Percentiles rank a stretch among this genome's conserved stretches.
These are phyloP conservation scores for Aspergillus bertholletiae DNA, from an alignment of 495 filamentous ascomycete species.

Conservation along the genomic window DNA sequence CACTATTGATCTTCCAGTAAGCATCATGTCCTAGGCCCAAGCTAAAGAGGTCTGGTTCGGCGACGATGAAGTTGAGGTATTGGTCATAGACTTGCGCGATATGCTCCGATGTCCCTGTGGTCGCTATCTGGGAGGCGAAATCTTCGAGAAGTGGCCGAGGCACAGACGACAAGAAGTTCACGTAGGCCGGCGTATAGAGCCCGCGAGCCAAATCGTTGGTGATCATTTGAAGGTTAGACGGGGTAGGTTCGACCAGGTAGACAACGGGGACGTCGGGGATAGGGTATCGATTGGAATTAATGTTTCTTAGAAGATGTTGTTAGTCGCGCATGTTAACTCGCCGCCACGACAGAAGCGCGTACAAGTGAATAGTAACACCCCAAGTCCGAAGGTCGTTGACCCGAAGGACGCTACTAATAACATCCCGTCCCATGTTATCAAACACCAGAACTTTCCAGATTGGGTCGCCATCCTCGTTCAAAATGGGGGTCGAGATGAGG, in stretches of 20 bases:
- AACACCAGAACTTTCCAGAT: slow-evolving; percentile 74
- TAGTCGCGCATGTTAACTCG: slow-evolving; percentile 5
- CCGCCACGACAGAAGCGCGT: slow-evolving; percentile 16
- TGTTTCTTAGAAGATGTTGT: slow-evolving; percentile 53
- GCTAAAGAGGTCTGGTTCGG: slow-evolving; percentile 93
- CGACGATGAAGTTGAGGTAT: slow-evolving; percentile 96
- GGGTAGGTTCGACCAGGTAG: slow-evolving; percentile 88
- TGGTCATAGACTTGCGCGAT: slow-evolving; percentile 95
- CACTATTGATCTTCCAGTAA: slow-evolving; percentile 94
- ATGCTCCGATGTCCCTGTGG: slow-evolving; percentile 77
- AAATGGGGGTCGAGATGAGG: slow-evolving; percentile 70
- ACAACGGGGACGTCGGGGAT: slow-evolving; percentile 97
- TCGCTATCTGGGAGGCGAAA: slow-evolving; percentile 83
- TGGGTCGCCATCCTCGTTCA: slow-evolving; percentile 82
- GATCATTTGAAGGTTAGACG: slow-evolving; percentile 74
- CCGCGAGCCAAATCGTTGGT: slow-evolving; percentile 82
- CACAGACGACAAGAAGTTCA: slow-evolving; percentile 96
- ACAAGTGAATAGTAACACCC: slow-evolving; percentile 98
- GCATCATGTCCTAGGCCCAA: slow-evolving; percentile 83
- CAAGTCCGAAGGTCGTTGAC: slow-evolving; percentile 89
- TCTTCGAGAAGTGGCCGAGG: slow-evolving; percentile 91
- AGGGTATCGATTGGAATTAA: slow-evolving; percentile 76
- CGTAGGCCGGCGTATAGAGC: slow-evolving; percentile 89
- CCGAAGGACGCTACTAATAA: slow-evolving; percentile 89
- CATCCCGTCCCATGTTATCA: slow-evolving; percentile 64